Conservation (phyloP, 1,139 yeast genomes). For the Suhomyces anneliseae region DNA sequence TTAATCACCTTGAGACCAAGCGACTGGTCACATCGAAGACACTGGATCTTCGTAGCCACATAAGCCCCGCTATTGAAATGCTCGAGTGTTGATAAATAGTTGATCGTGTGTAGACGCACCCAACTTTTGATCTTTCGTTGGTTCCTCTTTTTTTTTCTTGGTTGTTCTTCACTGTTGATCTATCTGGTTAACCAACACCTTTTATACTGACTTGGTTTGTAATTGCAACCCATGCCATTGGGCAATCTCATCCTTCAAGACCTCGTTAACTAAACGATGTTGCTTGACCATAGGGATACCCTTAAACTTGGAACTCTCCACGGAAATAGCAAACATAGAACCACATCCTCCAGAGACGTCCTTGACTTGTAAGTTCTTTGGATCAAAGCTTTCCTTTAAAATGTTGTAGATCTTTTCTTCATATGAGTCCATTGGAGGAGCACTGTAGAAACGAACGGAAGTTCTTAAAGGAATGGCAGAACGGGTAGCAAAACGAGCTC, state of each 20-base stretch:
- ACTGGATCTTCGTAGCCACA: no score
- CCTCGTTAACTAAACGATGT: slow-evolving; percentile 82
- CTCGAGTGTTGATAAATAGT: no score
- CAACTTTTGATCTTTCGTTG: no score
- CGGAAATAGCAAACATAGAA: slow-evolving; percentile 88
- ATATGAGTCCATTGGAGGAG: slow-evolving; percentile 53
- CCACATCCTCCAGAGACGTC: slow-evolving; percentile 97
- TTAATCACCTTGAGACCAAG: no score
- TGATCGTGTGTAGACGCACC: no score
- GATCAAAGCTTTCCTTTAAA: slow-evolving; percentile 54
- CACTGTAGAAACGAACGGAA: slow-evolving; percentile 8
- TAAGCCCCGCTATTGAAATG: no score
- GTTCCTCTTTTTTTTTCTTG: no score
- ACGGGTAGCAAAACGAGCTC: not conserved
- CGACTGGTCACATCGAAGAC: no score
- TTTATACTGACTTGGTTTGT: slow-evolving; percentile 49
- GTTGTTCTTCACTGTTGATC: not conserved
- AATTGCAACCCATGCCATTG: slow-evolving; percentile 96
- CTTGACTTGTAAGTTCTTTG: slow-evolving; percentile 60
- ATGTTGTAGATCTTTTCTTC: slow-evolving; percentile 65
- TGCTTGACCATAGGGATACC: slow-evolving; percentile 86
- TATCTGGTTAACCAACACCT: not conserved
- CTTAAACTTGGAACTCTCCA: slow-evolving; percentile 72
- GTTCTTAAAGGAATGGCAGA: no score
- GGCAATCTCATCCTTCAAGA: slow-evolving; percentile 79